Conservation (phyloP, 306 rosid genomes). For the Acacia acuminata region DNA sequence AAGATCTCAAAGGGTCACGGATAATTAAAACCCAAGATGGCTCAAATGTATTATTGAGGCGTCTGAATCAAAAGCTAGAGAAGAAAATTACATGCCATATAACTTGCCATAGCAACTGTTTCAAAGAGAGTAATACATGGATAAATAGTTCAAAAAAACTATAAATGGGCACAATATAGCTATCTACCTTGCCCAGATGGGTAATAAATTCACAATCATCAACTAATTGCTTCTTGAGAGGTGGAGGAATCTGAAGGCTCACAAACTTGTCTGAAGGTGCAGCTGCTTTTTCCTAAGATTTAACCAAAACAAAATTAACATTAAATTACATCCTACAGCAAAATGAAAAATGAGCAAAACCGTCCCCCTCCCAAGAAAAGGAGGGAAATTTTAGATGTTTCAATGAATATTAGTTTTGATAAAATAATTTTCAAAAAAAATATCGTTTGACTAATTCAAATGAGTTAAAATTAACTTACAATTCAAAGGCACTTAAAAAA, state of each 20-base stretch:
- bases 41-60: background rate
- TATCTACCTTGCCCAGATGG: slow-evolving; percentile 87
- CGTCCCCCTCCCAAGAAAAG: slow-evolving; percentile 7
- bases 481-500: background rate
- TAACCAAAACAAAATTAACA: slow-evolving; percentile 12
- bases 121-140: slow-evolving; percentile 25
- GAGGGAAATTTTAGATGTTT: background rate
- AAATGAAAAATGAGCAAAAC: slow-evolving; percentile 17
- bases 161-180: slow-evolving; percentile 7
- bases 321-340: slow-evolving; percentile 11
- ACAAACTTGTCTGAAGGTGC: slow-evolving; percentile 56
- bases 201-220: slow-evolving; percentile 83
- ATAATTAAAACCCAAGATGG: background rate
- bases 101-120: slow-evolving; percentile 14
- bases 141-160: background rate
- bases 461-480: slow-evolving; percentile 16
- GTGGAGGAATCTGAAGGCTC: slow-evolving; percentile 65
- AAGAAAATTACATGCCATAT: background rate
- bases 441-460: slow-evolving; percentile 23
- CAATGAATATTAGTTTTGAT: background rate
- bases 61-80: background rate
- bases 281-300: slow-evolving; percentile 45
- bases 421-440: no score
- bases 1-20: background rate
- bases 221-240: slow-evolving; percentile 76